Evolutionary conservation across 257 asterid genomes (phyloP), one percentile per base, ranked within the genome.

Genomic region (Solanum medicagineum): DNA sequence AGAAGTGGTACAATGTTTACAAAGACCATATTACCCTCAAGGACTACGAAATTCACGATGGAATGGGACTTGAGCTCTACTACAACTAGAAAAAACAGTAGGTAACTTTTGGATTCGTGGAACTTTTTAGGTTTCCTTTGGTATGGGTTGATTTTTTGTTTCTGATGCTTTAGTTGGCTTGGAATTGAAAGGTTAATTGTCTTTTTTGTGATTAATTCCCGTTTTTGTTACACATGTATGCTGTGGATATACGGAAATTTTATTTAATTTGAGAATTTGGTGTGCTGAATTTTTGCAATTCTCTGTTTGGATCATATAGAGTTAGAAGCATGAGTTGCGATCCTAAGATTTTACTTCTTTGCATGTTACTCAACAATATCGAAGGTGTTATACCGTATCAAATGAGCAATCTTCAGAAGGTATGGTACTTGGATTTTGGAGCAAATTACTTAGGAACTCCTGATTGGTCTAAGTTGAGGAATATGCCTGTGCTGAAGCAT

Each of bases 381-480:
- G 57, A 13, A 16, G 97, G 97, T 29, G 68, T 62, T 45, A 84
- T 94, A 36, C 98, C 99, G 1, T n/a, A 68, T 86, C 93, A 95
- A 87, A 89, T 96, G 60, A 91, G 93, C 80, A 90, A 90, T 85
- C 92, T 94, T 55, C 95, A 85, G 66, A 89, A 90, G 90, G 84
- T 94, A 45, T 13, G 85, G 84, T 86, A 79, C 87, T 63, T 96
- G 91, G 95, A 96, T 87, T 83, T 96, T 7, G 97, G 99, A 70
- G 89, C 90, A 10, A 96, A 94, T 85, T 89, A 1, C 90, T 83
- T 96, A 81, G 80, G 56, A 32, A 69, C 91, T 85, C 91, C 98
- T 32, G 93, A 91, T 7, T 94, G 98, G 99, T 91, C 95, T 7
- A 88, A 83, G 66, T 53, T 96, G 53, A 56, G 75, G 6, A 81